A percentile compares a stretch with the other conserved stretches of the same genome.
phyloP scores from a whole-genome alignment of 768 basidiomycete genomes.

The Tylopilus rubrobrunneus region DNA sequence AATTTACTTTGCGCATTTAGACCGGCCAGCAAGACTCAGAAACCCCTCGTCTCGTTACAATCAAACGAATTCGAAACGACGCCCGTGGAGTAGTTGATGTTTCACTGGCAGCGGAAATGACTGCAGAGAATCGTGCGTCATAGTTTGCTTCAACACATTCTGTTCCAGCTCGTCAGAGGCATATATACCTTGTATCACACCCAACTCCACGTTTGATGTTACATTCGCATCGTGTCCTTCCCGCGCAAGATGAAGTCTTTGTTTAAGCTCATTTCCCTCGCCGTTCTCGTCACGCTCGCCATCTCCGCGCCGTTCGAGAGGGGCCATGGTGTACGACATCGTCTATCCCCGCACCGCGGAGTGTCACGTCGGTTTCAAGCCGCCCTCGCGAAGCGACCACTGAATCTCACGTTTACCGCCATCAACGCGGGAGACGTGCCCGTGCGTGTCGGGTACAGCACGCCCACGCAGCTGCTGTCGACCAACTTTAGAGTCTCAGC shows the following conservation, averaged over 20 bases:
- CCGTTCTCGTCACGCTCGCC: neutral
- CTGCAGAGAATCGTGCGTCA: neutral
- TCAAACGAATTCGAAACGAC: neutral
- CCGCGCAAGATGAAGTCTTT: neutral
- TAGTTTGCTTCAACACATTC: neutral
- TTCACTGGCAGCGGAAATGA: neutral
- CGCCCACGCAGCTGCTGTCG: neutral
- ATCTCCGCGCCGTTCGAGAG: slow-evolving; percentile 1
- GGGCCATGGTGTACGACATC: neutral
- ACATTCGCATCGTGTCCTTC: neutral
- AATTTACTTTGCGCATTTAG: neutral
- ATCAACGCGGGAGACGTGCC: neutral
- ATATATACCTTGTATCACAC: neutral
- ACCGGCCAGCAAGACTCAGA: neutral
- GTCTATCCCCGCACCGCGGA: slow-evolving; percentile 2
- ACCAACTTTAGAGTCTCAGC: neutral
- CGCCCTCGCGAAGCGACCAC: neutral
- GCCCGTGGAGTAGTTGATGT: neutral
- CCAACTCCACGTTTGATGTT: no score
- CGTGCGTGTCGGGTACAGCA: neutral
- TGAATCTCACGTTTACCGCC: slow-evolving; percentile 5
- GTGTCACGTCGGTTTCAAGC: slow-evolving; percentile 3
- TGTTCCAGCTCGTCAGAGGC: neutral
- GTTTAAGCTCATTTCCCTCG: neutral
- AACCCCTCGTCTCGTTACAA: neutral